Conservation (phyloP, 441 rosid genomes). For the Syzygium malaccense region DNA sequence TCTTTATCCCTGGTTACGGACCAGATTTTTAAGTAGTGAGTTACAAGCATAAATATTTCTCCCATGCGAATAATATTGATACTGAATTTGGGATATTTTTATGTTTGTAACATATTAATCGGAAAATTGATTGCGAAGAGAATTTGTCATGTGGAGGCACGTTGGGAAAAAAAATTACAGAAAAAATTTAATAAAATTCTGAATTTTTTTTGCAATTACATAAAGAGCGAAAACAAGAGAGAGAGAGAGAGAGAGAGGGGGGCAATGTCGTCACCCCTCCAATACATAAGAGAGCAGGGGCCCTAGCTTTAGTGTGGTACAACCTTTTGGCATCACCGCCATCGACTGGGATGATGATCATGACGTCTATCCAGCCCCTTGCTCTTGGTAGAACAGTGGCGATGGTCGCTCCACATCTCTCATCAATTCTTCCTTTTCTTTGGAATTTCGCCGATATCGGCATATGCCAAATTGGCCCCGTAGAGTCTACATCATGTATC, state of each 20-base stretch:
- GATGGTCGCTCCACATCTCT: not conserved
- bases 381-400: not conserved
- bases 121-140: not conserved
- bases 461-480: not conserved
- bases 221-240: not conserved
- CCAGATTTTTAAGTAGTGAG: not conserved
- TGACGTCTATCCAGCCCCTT: not conserved
- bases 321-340: not conserved
- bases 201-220: not conserved
- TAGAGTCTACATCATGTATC: not conserved
- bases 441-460: too few species aligned
- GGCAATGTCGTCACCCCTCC: not conserved
- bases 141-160: not conserved
- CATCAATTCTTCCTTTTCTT: too few species aligned
- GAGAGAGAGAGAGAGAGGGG: fast-evolving
- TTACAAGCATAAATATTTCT: not conserved
- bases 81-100: not conserved
- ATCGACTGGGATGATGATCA: fast-evolving
- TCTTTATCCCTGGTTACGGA: not conserved
- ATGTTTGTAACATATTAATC: fast-evolving
- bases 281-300: not conserved
- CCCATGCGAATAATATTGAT: not conserved
- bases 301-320: not conserved
- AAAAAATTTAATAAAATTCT: not conserved
- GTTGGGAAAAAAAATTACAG: not conserved